A percentile compares a stretch with the other conserved stretches of the same genome.
phyloP scores from a whole-genome alignment of 495 filamentous ascomycete genomes.

The Aspergillus saccharolyticus region DNA sequence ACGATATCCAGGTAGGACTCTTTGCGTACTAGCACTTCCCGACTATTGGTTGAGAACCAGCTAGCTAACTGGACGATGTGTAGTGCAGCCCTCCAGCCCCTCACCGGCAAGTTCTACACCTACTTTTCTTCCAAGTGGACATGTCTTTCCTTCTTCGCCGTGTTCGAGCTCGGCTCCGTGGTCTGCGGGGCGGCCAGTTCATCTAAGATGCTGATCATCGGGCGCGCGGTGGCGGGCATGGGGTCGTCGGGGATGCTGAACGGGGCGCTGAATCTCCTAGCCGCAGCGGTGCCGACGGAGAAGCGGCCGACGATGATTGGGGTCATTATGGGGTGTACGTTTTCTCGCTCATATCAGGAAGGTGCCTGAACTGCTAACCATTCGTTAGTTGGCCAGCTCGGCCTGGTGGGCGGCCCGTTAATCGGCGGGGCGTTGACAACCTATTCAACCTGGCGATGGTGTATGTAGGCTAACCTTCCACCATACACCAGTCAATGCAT shows the following conservation, averaged over 20 bases:
- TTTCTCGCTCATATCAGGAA: no score
- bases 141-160: constrained; percentile 27
- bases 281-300: constrained; percentile 33
- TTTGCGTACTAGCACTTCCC: no score
- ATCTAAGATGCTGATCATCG: constrained; percentile 34
- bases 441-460: constrained; percentile 51
- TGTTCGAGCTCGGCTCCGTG: constrained; percentile 35
- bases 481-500: background rate
- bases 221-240: constrained; percentile 34
- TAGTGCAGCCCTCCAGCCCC: constrained; percentile 41
- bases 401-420: constrained; percentile 46
- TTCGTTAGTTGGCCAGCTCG: constrained; percentile 28
- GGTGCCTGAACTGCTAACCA: no score
- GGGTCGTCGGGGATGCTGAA: constrained; percentile 40
- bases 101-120: constrained; percentile 44
- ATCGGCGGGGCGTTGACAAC: constrained; percentile 56
- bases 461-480: constrained; percentile 22
- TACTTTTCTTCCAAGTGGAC: constrained; percentile 31
- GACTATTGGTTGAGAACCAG: no score
- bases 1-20: constrained; percentile 34
- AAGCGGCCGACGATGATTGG: constrained; percentile 25
- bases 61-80: background rate
- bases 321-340: background rate
- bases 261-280: constrained; percentile 44
- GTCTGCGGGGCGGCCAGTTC: constrained; percentile 31